Conservation (phyloP, 768 basidiomycete species). For the Auriscalpium microsporum region DNA sequence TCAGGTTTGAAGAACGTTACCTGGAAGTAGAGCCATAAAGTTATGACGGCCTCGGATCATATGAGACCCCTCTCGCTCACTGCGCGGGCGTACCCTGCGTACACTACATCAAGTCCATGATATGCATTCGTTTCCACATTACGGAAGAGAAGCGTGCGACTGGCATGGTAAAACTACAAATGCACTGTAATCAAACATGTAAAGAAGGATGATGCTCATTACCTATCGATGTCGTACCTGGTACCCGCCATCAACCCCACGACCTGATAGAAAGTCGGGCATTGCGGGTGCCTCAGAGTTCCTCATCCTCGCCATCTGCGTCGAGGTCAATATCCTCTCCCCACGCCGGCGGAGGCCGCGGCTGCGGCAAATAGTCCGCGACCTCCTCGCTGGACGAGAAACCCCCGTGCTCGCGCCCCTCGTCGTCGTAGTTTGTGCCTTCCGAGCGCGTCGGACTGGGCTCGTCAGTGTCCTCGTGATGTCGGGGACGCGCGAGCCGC, state of each 20-base stretch:
- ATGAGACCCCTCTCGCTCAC: too few relatives aligned
- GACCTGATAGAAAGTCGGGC: background rate
- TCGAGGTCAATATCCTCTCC: conserved; percentile 6
- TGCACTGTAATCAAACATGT: background rate
- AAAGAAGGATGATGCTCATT: background rate
- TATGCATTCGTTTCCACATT: background rate
- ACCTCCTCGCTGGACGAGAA: conserved; percentile 14
- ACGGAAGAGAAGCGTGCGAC: background rate
- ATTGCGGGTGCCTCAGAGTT: background rate
- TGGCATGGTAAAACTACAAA: background rate
- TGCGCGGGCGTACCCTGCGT: too few relatives aligned
- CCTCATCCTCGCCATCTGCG: background rate
- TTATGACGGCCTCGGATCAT: too few relatives aligned
- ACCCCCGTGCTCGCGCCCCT: background rate
- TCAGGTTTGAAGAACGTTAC: too few relatives aligned
- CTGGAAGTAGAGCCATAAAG: too few relatives aligned
- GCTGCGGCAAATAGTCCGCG: conserved; percentile 14
- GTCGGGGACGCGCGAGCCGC: conserved; percentile 1
- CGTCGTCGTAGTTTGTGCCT: background rate
- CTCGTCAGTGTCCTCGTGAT: background rate
- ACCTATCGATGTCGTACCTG: background rate
- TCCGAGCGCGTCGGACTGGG: background rate
- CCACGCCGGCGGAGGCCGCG: conserved; percentile 1
- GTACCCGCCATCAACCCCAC: background rate
- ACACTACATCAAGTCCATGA: too few relatives aligned